Evolutionary conservation across 2,329 filamentous ascomycete genomes (phyloP).

Genomic region (Aspergillus luchuensis): DNA sequence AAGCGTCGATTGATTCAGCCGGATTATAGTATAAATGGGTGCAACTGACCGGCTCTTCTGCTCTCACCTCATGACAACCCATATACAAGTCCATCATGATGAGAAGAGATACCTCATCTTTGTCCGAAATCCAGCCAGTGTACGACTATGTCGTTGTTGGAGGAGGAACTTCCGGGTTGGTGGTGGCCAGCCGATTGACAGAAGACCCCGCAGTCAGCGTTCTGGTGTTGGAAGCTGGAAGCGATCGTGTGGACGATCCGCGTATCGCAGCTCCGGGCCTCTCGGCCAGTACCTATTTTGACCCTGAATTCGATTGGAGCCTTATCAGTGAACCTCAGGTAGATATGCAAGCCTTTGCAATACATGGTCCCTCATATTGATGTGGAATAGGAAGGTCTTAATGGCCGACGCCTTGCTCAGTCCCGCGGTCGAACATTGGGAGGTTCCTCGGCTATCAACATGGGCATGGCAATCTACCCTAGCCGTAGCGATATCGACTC

Average conservation of each 20-base stretch:
- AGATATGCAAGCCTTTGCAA: not conserved
- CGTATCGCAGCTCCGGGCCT: conserved; percentile 19
- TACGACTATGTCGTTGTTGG: conserved; percentile 32
- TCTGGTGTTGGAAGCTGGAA: conserved; percentile 28
- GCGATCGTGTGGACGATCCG: conserved; percentile 20
- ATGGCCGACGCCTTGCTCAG: conserved; percentile 42
- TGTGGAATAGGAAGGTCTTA: conserved; percentile 28
- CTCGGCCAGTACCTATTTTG: not conserved
- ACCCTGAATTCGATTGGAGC: not conserved
- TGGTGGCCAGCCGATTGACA: conserved; percentile 29
- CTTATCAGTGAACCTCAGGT: not conserved
- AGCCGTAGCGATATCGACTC: conserved; percentile 44
- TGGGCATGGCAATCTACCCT: conserved; percentile 30
- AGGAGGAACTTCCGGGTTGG: conserved; percentile 32
- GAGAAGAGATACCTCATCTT: not conserved
- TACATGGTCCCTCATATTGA: not conserved
- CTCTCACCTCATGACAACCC: not conserved
- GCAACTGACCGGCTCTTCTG: no score
- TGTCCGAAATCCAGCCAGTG: not conserved
- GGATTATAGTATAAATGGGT: no score
- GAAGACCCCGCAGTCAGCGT: conserved; percentile 26
- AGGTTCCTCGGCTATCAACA: conserved; percentile 50
- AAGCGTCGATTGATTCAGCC: no score
- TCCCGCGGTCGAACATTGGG: conserved; percentile 53
- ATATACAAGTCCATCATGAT: not conserved